Evolutionary conservation across 495 filamentous ascomycete genomes (phyloP), one percentile per base, ranked within the genome.

Genomic region (Neurospora sp.): DNA sequence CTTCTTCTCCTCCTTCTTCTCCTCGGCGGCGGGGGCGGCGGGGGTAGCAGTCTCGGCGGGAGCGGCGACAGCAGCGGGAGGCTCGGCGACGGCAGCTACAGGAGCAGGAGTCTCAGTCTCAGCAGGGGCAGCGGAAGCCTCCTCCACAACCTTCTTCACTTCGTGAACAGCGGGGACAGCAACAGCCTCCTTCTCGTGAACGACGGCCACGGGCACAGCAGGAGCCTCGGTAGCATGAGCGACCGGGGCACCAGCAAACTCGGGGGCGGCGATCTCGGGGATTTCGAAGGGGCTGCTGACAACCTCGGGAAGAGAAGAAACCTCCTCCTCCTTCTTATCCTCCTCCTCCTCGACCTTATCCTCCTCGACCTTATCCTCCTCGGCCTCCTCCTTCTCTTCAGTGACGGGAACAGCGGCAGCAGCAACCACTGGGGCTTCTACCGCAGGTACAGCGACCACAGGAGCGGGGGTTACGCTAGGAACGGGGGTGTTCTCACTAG

Each of bases 201-300:
- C 73, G 38, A 74, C 35, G 16, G 70, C 66, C 76, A 77, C 74
- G 77, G 78, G 75, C 74, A 76, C 70, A 70, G 73, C 80, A 16
- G 42, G 18, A 73, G 73, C 72, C 70, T 73, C 71, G 84, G 88
- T 87, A 82, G 92, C 91, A 80, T 91, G 91, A 69, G 86, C 86
- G 71, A 87, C 88, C 87, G 92, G 87, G 69, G 88, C 83, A 66
- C 83, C 83, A 11, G 79, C 44, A 10, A 76, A 49, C 39, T 40
- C 18, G 35, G 46, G 69, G 31, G 54, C 54, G 12, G 54, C 54
- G 54, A 62, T 62, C 54, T 62, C 54, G 54, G 54, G 54, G 20
- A 62, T 35, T 35, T 62, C 54, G 7, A 62, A 62, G 54, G 54
- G 54, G 54, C 12, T 31, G 54, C 54, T 62, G 54, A 82, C 84